Evolutionary conservation across 495 filamentous ascomycete species (phyloP), one percentile per base, ranked within the genome.

Genomic region (Daldinia loculata): DNA sequence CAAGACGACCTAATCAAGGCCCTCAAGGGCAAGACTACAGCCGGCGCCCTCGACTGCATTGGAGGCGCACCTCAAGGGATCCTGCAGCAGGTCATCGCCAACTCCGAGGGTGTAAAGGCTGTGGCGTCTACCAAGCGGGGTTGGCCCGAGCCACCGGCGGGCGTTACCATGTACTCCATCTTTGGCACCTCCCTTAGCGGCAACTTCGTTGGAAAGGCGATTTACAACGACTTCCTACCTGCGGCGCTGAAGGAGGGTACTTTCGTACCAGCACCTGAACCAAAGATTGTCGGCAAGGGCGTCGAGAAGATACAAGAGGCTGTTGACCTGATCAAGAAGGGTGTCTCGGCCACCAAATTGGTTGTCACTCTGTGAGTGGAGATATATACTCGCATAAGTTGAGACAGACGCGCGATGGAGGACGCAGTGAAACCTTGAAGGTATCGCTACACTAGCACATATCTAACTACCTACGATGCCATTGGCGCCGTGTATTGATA

Each of bases 321-420:
- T 11, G 66, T 74, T 8, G 66, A 74, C 32, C 32, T 51, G 1
- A 56, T 77, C 34, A 78, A 65, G 30, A 78, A 78, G 63, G 82
- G 82, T 4, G 77, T 84, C 11, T 83, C 81, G 19, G 83, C 79
- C 3, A 71, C 56, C 26, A 84, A 85, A 65, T 24, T 81, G 9
- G 82, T 86, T 51, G 75, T 83, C 65, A 76, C 68, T 51, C 36
- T 72, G 22, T 63, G 52, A 67, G 17, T 39, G 34, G 43, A 48
- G 27, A 61, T 34, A 63, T 34, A 63, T 67, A 60, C 43, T 48
- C 64, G 22, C 29, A 36, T 59, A 22, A 26, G 8, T 38, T 38
- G 45, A 60, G 26, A 34, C 32, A 19, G 15, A 22, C 5, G 38
- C 15, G 27, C 41, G 43, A 26, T 15, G 30, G 6, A 19, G 36